Evolutionary conservation across 2,329 filamentous ascomycete species (phyloP), one percentile per base, ranked within the genome.

Genomic region (Pseudopyrenochaeta lycopersici): DNA sequence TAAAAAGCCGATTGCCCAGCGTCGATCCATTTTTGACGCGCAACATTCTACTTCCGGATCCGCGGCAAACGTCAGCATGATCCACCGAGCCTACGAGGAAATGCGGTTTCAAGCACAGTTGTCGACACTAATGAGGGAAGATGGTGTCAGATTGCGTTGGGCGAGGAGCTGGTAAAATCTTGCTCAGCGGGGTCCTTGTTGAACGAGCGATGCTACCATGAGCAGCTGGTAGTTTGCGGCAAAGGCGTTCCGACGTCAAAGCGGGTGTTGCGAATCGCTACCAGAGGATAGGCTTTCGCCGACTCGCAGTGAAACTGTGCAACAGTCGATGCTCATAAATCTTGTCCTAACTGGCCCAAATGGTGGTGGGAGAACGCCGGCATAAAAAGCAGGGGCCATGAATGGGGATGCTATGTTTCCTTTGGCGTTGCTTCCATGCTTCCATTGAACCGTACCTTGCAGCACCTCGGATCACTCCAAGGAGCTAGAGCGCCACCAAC

Each of bases 371-470:
- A 39, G 39, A 56, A 56, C 20, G 15, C 49, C 42, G 60, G 57
- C 57, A 54, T 55, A 39, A 49, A 36, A 39, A 31, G 32, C 53
- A 42, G 47, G 35, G 47, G 44, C 21, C 29, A 15, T 43, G 38
- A n/a, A 40, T 46, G 33, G 46, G 14, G 53, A 40, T 40, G 46
- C 52, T 50, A 49, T 50, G 50, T 54, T 47, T 50, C 40, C 32
- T 55, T 46, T 33, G 30, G 43, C 33, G 38, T 48, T 53, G 44
- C 52, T 58, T 53, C 49, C 43, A 54, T 53, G 44, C 52, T 58
- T 53, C 49, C 43, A 54, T 50, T 45, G 40, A 49, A 48, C 46
- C 50, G 60, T 66, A 65, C 62, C 62, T 64, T 65, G 63, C 60
- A 63, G 47, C 48, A 27, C 46, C 23, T 59, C 51, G 60, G 54